Percentiles rank a stretch among this genome's conserved stretches.
phyloP scores from a whole-genome alignment of 2,329 filamentous ascomycete genomes.

The Nothopassalora personata region DNA sequence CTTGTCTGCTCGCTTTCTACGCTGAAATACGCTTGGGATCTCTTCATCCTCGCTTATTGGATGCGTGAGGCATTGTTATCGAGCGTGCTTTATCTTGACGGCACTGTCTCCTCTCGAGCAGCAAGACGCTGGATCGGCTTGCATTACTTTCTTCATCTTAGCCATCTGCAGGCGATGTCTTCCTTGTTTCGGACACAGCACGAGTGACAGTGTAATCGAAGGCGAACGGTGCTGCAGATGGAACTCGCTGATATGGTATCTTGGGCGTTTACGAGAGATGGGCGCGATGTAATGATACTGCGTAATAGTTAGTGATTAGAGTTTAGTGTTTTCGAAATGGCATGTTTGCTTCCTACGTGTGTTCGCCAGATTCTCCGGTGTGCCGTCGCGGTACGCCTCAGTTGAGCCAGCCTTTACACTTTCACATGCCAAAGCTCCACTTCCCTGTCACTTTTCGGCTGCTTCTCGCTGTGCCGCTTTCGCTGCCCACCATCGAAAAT shows the following conservation, averaged over 20 bases:
- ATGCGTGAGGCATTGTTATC: conserved; percentile 15
- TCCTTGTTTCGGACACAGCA: conserved; percentile 11
- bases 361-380: background rate
- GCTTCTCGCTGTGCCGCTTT: background rate
- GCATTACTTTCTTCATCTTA: conserved; percentile 19
- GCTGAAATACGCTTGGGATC: conserved; percentile 17
- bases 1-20: conserved; percentile 20
- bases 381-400: background rate
- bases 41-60: conserved; percentile 12
- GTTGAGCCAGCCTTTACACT: background rate
- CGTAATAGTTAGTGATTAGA: conserved; percentile 6
- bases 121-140: conserved; percentile 18
- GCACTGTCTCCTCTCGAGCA: conserved; percentile 15
- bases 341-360: background rate
- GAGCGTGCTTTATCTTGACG: conserved; percentile 17
- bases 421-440: background rate
- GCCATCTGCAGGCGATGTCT: conserved; percentile 20
- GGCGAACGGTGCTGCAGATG: background rate
- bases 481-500: background rate
- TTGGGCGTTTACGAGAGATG: background rate
- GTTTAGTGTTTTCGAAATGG: conserved; percentile 2
- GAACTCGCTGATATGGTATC: background rate
- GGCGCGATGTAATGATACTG: conserved; percentile 1
- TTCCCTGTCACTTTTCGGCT: background rate
- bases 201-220: background rate